Percentiles rank a stretch among this genome's conserved stretches.
These are phyloP conservation scores for Arachis hypogaea DNA, from an alignment of 306 rosid genomes.

Conservation along the genomic window DNA sequence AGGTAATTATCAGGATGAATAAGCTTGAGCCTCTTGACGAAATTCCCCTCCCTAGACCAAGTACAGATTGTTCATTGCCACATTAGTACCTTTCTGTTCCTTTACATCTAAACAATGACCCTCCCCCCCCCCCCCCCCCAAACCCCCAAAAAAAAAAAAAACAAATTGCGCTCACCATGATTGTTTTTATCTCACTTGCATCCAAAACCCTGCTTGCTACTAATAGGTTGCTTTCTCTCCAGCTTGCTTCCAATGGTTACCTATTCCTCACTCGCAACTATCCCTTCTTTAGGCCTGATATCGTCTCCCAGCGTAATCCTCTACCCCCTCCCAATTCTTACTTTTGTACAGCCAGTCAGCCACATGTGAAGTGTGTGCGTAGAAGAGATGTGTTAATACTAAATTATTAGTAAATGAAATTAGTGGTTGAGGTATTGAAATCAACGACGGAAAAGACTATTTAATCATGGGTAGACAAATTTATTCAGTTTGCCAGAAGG, in stretches of 20 bases:
- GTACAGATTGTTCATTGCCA: background rate
- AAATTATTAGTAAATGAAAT: conserved; percentile 1
- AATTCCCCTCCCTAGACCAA: no score
- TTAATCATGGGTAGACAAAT: background rate
- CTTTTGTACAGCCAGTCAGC: no score
- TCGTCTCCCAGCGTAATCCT: background rate
- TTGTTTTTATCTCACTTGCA: background rate
- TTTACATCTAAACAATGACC: no score
- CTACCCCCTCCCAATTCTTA: background rate
- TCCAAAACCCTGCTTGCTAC: background rate
- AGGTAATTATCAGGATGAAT: background rate
- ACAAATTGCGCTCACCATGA: background rate
- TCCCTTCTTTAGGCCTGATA: background rate
- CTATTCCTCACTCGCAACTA: background rate
- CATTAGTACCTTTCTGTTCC: background rate
- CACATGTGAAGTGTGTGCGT: background rate
- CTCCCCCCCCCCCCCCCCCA: background rate
- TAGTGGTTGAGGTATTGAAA: background rate
- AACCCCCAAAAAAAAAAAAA: no score
- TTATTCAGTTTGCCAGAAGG: conserved; percentile 8
- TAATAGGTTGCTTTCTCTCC: background rate
- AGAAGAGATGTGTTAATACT: background rate
- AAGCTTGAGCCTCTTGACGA: background rate
- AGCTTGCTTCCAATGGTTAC: background rate
- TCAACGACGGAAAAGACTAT: background rate